Evolutionary conservation across 2,329 filamentous ascomycete species (phyloP), one percentile per base, ranked within the genome.

Genomic region (Alternaria gansuensis): DNA sequence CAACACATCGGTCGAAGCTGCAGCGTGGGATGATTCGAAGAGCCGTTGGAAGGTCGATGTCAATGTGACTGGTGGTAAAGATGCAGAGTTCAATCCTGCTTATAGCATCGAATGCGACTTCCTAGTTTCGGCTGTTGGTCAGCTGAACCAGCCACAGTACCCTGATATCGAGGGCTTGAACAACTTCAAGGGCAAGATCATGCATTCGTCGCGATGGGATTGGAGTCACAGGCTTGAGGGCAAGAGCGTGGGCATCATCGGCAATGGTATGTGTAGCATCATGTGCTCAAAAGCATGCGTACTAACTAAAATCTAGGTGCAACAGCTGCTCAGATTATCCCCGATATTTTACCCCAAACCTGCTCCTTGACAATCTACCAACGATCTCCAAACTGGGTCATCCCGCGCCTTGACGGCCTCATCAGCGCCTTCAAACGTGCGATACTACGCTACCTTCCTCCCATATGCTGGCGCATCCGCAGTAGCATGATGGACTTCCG

Each of bases 131-230:
- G 85, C 82, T 2, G 84, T 87, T 29, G 85, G 86, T 1, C 84
- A 87, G 65, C 72, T 88, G 34, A 88, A 88, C 64, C 73, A 81
- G 31, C 86, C 85, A 0, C 74, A 76, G 6, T 82, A 79, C 62
- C 83, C 84, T 0, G 69, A 79, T 1, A 83, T 86, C 11, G 73
- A 79, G 8, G 83, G 83, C 0, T 54, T 84, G 9, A 73, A 81
- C 0, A 72, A 76, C 5, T 86, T 84, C 56, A 71, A 80, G 39
- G 83, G 84, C 3, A 85, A 84, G 71, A 75, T 80, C 54, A 85
- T 83, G 78, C 85, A 87, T 60, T 83, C 82, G 3, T 84, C 85
- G 4, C 72, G 84, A n/a, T 87, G 85, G 84, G 84, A 87, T 59
- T 86, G 84, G 83, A 83, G 79, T 41, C 85, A 85, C 61, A 79